Conservation (phyloP, 1,139 yeast species). For the Yamadazyma songkhlaensis region DNA sequence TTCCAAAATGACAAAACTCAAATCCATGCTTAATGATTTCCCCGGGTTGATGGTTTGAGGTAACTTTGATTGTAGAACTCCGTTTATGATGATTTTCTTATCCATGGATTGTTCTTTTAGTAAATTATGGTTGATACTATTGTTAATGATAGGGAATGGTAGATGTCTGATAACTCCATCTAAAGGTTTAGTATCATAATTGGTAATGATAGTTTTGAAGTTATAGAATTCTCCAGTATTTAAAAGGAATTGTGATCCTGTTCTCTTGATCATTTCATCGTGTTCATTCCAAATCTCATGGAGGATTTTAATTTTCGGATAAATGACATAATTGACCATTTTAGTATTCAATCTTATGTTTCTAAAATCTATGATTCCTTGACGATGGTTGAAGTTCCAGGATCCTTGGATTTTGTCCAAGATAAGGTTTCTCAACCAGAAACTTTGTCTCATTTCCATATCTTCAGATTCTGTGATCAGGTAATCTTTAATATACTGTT, state of each 20-base stretch:
- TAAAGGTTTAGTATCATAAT: constrained; percentile 37
- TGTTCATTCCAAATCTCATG: constrained; percentile 24
- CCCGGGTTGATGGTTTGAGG: constrained; percentile 42
- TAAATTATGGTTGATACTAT: constrained; percentile 6
- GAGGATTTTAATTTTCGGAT: constrained; percentile 44
- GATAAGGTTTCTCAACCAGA: constrained; percentile 77
- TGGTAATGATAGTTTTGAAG: constrained; percentile 43
- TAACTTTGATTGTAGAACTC: constrained; percentile 55
- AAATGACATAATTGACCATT: constrained; percentile 50
- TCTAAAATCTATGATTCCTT: constrained; percentile 65
- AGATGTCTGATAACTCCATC: constrained; percentile 65
- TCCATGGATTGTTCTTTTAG: constrained; percentile 38
- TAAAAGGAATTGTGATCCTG: constrained; percentile 25
- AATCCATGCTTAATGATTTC: constrained; percentile 23
- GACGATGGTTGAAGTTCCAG: constrained; percentile 25
- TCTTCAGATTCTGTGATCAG: constrained; percentile 54
- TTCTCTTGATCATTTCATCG: constrained; percentile 6
- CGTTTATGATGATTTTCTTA: constrained; percentile 56
- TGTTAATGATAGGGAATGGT: constrained; percentile 42
- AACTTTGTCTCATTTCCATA: constrained; percentile 52
- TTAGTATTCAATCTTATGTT: constrained; percentile 56
- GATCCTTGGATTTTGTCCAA: constrained; percentile 56
- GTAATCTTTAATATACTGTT: constrained; percentile 70
- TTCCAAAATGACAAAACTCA: constrained; percentile 62
- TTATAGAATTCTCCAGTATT: constrained; percentile 49